Percentiles rank a stretch among this genome's conserved stretches.
These are phyloP conservation scores for Xylariaceae sp. DNA, from an alignment of 2,329 filamentous ascomycete genomes.

Conservation along the genomic window DNA sequence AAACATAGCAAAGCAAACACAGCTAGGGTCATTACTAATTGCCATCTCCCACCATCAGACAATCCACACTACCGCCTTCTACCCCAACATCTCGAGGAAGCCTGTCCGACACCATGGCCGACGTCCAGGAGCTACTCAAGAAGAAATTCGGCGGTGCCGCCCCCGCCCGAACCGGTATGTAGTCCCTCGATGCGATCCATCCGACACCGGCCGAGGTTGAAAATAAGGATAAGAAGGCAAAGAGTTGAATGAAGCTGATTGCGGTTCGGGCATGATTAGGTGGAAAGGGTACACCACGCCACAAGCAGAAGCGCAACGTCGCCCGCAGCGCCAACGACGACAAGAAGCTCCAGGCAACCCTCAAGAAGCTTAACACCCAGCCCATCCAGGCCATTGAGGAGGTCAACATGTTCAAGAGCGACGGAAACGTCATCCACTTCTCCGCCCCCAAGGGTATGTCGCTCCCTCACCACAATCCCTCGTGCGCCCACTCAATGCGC, in stretches of 20 bases:
- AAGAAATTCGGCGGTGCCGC: conserved; percentile 34
- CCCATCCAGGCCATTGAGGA: conserved; percentile 99
- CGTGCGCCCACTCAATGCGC: not conserved
- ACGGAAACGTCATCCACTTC: conserved; percentile 99
- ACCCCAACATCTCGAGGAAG: conserved; percentile 7
- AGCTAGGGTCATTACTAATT: conserved; percentile 2
- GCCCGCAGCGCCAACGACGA: conserved; percentile 91
- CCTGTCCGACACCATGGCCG: conserved; percentile 28
- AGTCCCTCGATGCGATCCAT: not conserved
- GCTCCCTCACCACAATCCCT: not conserved
- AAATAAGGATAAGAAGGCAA: not conserved
- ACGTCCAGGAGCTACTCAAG: conserved; percentile 42
- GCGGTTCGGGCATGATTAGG: conserved; percentile 33
- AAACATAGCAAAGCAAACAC: no score
- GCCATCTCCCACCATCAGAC: not conserved
- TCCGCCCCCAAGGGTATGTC: conserved; percentile 89
- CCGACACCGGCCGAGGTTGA: conserved; percentile 14
- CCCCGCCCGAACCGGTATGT: conserved; percentile 33
- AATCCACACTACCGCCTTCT: conserved; percentile 1
- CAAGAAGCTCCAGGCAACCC: conserved; percentile 96
- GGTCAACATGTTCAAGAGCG: conserved; percentile 99
- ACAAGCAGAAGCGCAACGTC: conserved; percentile 98
- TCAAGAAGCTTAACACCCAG: conserved; percentile 99
- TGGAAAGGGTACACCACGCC: conserved; percentile 96
- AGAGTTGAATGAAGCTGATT: conserved; percentile 9